Evolutionary conservation across 1,284 basidiomycete genomes (phyloP).

Genomic region (Coniophora puteana): DNA sequence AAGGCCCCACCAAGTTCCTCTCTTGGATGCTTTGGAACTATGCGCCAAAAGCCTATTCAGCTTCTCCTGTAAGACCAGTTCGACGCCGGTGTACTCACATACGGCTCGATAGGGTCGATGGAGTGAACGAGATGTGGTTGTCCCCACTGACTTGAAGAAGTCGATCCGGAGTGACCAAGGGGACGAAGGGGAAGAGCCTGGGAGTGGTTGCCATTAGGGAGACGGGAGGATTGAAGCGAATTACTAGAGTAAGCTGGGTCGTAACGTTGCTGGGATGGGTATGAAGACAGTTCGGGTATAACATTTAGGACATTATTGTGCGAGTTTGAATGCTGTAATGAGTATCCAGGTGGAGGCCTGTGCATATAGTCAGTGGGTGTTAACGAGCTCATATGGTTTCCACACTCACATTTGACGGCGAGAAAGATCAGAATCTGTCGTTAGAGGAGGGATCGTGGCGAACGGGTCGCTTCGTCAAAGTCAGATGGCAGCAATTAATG

Average conservation of each 20-base stretch:
- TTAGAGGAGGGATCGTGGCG: conserved; percentile 33
- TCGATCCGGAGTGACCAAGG: conserved; percentile 29
- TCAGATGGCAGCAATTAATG: conserved; percentile 12
- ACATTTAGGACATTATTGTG: conserved; percentile 44
- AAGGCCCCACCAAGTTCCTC: conserved; percentile 47
- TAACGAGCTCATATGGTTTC: background rate
- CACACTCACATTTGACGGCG: conserved; percentile 48
- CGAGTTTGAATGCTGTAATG: conserved; percentile 34
- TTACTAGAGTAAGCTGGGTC: conserved; percentile 34
- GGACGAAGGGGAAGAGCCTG: conserved; percentile 36
- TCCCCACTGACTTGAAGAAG: conserved; percentile 43
- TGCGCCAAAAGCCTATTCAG: background rate
- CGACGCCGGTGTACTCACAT: conserved; percentile 39
- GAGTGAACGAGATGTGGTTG: conserved; percentile 31
- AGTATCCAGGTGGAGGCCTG: conserved; percentile 28
- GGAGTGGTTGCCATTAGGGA: too few species aligned
- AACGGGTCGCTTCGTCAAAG: conserved; percentile 16
- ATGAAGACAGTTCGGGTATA: conserved; percentile 55
- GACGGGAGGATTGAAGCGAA: conserved; percentile 21
- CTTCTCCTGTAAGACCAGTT: background rate
- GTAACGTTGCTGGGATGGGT: conserved; percentile 47
- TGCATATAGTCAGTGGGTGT: background rate
- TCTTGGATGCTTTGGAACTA: conserved; percentile 45
- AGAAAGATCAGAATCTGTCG: conserved; percentile 35
- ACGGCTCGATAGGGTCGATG: conserved; percentile 53